Evolutionary conservation across 768 basidiomycete genomes (phyloP), one percentile per base, ranked within the genome.

Genomic region (Lanmaoa rubissima): DNA sequence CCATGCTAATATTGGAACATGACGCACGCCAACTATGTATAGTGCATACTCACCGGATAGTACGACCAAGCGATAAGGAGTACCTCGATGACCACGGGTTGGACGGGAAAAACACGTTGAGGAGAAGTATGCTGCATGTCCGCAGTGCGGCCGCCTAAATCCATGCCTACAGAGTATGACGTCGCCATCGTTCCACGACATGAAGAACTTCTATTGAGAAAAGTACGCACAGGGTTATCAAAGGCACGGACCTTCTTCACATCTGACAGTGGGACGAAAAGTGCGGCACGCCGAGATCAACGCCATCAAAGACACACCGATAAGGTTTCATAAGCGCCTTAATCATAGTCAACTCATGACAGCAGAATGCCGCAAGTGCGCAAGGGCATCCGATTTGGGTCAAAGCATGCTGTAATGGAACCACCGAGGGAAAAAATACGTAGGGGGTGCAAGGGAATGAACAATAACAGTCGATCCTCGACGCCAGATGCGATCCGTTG

Each of bases 311-410:
- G 58, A 55, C 57, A 31, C 28, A 41, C 54, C 58, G 60, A 59
- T 69, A 68, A 58, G 55, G 67, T 69, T 69, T 69, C 67, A 69
- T 70, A 68, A 59, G 50, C 59, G 48, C 50, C 50, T 60, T 55
- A 40, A 60, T 69, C 59, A 60, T 68, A 63, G 21, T 61, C 57
- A 56, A 55, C 54, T 51, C 57, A 69, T 60, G 58, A 62, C 63
- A 42, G 48, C 54, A 59, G 32, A 40, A 67, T 54, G 55, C 54
- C 40, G 51, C 61, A 50, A 62, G 55, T 61, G 53, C 38, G 41
- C 45, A 56, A 42, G 35, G 53, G 55, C 36, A 54, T 53, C 55
- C 55, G 24, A 59, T 56, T 60, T 39, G 43, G 53, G 54, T 24
- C 26, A 50, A 51, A 41, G 49, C n/a, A 57, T 64, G 67, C 59